These are phyloP conservation scores for Handroanthus guayacan DNA, from an alignment of 257 asterid species.

Conservation along the genomic window DNA sequence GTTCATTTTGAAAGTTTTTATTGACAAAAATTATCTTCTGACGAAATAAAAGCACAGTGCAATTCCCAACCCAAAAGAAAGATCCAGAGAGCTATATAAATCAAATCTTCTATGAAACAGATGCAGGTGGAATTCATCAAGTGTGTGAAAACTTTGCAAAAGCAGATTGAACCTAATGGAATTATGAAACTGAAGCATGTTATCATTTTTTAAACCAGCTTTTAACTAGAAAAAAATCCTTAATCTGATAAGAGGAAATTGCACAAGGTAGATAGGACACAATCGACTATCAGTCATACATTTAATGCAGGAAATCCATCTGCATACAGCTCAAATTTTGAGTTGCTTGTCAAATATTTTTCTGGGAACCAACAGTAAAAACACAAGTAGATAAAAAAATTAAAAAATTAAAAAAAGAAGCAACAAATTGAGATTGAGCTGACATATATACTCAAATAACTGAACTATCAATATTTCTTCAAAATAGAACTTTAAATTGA, in stretches of 20 bases:
- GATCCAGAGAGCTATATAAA: neutral
- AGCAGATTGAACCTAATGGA: neutral
- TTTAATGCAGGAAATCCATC: neutral
- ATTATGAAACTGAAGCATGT: neutral
- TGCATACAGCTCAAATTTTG: neutral
- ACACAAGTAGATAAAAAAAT: neutral
- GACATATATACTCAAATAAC: neutral
- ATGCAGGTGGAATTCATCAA: neutral
- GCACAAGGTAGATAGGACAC: neutral
- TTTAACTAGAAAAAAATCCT: neutral
- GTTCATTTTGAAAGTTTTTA: neutral
- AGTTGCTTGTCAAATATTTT: neutral
- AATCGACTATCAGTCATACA: neutral
- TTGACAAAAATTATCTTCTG: neutral
- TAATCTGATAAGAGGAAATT: neutral
- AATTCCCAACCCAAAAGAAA: neutral
- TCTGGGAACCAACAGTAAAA: neutral
- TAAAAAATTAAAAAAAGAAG: neutral
- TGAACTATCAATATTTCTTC: neutral
- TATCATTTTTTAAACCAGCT: neutral
- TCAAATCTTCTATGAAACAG: neutral
- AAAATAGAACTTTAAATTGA: no score
- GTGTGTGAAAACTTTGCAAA: neutral
- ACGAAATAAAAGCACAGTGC: neutral
- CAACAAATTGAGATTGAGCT: slow-evolving; percentile 3